A percentile compares a stretch with the other conserved stretches of the same genome.
These are phyloP conservation scores for Alternaria brassicicola DNA, from an alignment of 2,329 filamentous ascomycete species.

Conservation along the genomic window DNA sequence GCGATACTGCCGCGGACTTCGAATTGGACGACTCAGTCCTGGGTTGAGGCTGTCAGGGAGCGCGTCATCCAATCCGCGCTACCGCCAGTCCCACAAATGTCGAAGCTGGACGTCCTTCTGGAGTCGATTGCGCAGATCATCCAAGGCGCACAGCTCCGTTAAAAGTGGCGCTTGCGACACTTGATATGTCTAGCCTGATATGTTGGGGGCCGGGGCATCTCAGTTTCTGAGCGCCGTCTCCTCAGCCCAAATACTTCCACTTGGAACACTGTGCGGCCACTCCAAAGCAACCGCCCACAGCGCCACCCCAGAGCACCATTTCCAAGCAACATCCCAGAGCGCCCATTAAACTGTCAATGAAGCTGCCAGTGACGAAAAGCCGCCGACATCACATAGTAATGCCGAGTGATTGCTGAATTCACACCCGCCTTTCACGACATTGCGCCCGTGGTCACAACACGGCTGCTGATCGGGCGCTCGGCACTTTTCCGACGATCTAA, in stretches of 20 bases:
- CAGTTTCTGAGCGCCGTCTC: slow-evolving; percentile 1
- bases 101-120: slow-evolving; percentile 4
- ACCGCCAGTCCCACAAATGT: slow-evolving; percentile 2
- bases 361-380: not conserved
- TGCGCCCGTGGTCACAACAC: slow-evolving; percentile 1
- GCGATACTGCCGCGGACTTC: not conserved
- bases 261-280: slow-evolving; percentile 1
- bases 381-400: slow-evolving; percentile 7
- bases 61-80: slow-evolving; percentile 6
- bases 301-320: slow-evolving; percentile 6
- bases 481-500: not conserved
- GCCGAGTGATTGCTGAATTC: slow-evolving; percentile 8
- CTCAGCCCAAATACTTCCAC: not conserved
- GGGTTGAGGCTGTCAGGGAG: slow-evolving; percentile 3
- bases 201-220: slow-evolving; percentile 4
- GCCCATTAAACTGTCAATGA: slow-evolving; percentile 1
- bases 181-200: slow-evolving; percentile 1
- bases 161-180: slow-evolving; percentile 8
- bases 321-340: slow-evolving; percentile 15
- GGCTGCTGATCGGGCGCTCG: slow-evolving; percentile 5
- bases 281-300: slow-evolving; percentile 7
- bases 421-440: not conserved
- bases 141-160: slow-evolving; percentile 1
- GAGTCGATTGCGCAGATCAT: slow-evolving; percentile 10
- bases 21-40: not conserved